Percentiles rank a stretch among this genome's conserved stretches.
These are phyloP conservation scores for Cyberlindnera nakhonratchasimensis DNA, from an alignment of 805 yeast genomes.

Conservation along the genomic window DNA sequence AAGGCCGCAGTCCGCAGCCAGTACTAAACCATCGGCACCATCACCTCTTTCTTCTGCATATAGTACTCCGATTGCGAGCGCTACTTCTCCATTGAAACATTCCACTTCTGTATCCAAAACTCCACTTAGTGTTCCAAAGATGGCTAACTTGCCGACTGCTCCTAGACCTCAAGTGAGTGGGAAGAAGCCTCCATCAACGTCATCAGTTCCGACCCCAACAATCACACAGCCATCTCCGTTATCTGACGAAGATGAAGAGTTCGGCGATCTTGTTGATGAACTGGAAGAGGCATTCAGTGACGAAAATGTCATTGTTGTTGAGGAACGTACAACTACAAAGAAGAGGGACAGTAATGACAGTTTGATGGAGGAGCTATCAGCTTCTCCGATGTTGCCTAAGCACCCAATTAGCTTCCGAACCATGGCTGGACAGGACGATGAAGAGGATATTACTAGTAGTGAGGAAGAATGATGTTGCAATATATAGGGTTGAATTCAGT, in stretches of 20 bases:
- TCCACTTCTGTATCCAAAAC: constrained; percentile 7
- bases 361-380: constrained; percentile 1
- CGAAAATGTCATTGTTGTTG: constrained; percentile 9
- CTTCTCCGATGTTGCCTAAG: constrained; percentile 1
- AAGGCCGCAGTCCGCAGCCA: constrained; percentile 1
- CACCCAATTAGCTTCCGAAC: constrained; percentile 26
- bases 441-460: constrained; percentile 26
- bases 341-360: not conserved
- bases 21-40: constrained; percentile 5
- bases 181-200: constrained; percentile 20
- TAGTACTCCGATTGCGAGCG: not conserved
- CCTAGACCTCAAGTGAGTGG: constrained; percentile 13
- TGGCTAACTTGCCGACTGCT: constrained; percentile 1
- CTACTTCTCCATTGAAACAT: constrained; percentile 14
- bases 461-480: constrained; percentile 22
- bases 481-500: not conserved
- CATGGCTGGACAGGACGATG: constrained; percentile 23
- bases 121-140: not conserved
- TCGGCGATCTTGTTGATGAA: constrained; percentile 25
- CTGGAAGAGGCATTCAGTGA: constrained; percentile 22
- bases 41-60: constrained; percentile 13
- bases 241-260: constrained; percentile 26
- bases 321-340: constrained; percentile 7
- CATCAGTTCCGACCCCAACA: constrained; percentile 17
- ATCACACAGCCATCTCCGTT: constrained; percentile 7